These are phyloP conservation scores for Penicillium thymicola DNA, from an alignment of 2,329 filamentous ascomycete species.

Conservation along the genomic window DNA sequence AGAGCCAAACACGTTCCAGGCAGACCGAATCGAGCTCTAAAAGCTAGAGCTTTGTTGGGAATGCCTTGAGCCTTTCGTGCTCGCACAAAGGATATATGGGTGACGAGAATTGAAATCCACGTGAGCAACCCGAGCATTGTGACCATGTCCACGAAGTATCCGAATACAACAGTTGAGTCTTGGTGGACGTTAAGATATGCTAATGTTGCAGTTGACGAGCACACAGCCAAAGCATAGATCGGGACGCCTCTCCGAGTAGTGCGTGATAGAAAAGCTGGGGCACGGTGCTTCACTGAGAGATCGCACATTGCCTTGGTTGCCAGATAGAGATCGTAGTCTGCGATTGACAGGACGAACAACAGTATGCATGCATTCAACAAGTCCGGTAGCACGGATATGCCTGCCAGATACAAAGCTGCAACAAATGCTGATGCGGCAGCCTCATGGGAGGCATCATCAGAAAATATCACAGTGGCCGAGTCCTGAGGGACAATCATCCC, in stretches of 20 bases:
- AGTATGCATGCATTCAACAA: constrained; percentile 71
- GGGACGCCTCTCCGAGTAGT: constrained; percentile 70
- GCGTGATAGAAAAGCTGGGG: constrained; percentile 65
- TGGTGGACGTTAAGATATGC: constrained; percentile 63
- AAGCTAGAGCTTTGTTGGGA: constrained; percentile 55
- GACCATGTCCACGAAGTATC: constrained; percentile 63
- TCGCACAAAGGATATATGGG: constrained; percentile 64
- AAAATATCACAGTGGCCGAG: constrained; percentile 54
- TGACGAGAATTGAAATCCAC: constrained; percentile 65
- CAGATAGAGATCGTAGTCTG: constrained; percentile 73
- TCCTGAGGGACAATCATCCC: constrained; percentile 75
- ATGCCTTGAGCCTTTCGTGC: constrained; percentile 61
- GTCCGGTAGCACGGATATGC: constrained; percentile 61
- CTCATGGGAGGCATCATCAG: constrained; percentile 39
- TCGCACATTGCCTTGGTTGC: constrained; percentile 69
- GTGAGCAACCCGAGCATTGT: constrained; percentile 65
- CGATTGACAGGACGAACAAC: constrained; percentile 70
- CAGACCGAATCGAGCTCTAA: constrained; percentile 66
- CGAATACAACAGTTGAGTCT: constrained; percentile 56
- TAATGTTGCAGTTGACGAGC: constrained; percentile 59
- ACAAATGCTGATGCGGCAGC: constrained; percentile 69
- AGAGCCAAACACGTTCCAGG: constrained; percentile 66
- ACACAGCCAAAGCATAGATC: constrained; percentile 60
- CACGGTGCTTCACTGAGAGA: constrained; percentile 67
- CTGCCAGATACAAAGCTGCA: constrained; percentile 63